Percentiles rank a stretch among this genome's conserved stretches.
Conservation (phyloP, 108 stramenopile species). For the Aurantiochytrium sp. region DNA sequence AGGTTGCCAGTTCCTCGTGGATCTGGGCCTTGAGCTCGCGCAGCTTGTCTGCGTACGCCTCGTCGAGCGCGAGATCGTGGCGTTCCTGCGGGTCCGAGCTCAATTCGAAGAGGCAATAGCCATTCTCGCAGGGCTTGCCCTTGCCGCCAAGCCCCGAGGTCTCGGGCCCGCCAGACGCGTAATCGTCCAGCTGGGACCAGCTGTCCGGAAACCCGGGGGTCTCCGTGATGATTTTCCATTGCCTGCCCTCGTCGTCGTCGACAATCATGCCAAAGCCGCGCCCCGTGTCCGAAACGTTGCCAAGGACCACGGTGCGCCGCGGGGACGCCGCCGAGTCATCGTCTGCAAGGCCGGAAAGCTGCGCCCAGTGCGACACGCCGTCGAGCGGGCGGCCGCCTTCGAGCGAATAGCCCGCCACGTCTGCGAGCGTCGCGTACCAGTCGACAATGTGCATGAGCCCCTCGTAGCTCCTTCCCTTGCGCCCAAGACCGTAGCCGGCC, state of each 20-base stretch:
- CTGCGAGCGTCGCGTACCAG: background rate
- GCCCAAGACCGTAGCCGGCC: background rate
- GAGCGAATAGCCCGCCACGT: background rate
- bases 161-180: too few relatives aligned
- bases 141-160: background rate
- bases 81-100: background rate
- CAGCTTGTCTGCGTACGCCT: background rate
- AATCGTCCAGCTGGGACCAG: background rate
- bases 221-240: background rate
- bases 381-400: background rate
- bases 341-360: background rate
- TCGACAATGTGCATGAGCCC: background rate
- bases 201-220: background rate
- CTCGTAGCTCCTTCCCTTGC: background rate
- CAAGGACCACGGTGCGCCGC: background rate
- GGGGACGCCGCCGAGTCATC: background rate
- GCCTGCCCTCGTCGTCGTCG: background rate
- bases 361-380: background rate
- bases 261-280: background rate
- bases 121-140: background rate
- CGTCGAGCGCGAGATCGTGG: background rate
- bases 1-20: background rate
- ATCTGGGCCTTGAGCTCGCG: background rate
- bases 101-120: background rate
- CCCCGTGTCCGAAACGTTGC: background rate